phyloP scores from a whole-genome alignment of 495 filamentous ascomycete species.

The Aspergillus affinis region DNA sequence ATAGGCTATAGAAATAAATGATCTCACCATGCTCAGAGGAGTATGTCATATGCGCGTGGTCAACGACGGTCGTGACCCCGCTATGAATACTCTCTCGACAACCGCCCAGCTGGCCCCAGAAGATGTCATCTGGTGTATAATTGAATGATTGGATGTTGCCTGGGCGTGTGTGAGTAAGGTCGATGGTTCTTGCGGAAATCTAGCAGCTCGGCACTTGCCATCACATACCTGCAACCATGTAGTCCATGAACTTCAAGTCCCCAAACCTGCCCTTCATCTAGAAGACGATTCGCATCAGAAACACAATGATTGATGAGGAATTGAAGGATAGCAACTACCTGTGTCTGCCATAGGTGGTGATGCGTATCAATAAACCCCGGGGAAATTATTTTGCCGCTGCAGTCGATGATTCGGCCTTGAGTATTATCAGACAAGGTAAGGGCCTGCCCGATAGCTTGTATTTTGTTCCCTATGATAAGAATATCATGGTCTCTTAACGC shows the following conservation, averaged over 20 bases:
- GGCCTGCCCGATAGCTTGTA: too few species aligned
- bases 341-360: slow-evolving; percentile 59
- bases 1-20: not conserved
- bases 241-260: slow-evolving; percentile 41
- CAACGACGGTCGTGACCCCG: slow-evolving; percentile 58
- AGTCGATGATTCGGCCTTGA: too few species aligned
- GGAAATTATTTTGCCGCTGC: slow-evolving; percentile 53
- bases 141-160: slow-evolving; percentile 33
- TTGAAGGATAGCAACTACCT: too few species aligned
- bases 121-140: slow-evolving; percentile 49
- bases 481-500: too few species aligned
- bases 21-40: slow-evolving; percentile 38
- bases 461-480: too few species aligned
- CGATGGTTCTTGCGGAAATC: too few species aligned
- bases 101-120: slow-evolving; percentile 54
- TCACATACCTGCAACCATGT: slow-evolving; percentile 34
- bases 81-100: slow-evolving; percentile 52
- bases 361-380: slow-evolving; percentile 63
- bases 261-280: slow-evolving; percentile 38
- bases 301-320: too few species aligned
- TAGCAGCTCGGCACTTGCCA: not conserved
- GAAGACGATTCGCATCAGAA: too few species aligned
- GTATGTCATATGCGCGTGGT: slow-evolving; percentile 54
- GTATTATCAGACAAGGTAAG: too few species aligned
- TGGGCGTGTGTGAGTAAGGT: too few species aligned